Evolutionary conservation across 1,139 yeast genomes (phyloP).

Genomic region (Magnusiomyces suaveolens): DNA sequence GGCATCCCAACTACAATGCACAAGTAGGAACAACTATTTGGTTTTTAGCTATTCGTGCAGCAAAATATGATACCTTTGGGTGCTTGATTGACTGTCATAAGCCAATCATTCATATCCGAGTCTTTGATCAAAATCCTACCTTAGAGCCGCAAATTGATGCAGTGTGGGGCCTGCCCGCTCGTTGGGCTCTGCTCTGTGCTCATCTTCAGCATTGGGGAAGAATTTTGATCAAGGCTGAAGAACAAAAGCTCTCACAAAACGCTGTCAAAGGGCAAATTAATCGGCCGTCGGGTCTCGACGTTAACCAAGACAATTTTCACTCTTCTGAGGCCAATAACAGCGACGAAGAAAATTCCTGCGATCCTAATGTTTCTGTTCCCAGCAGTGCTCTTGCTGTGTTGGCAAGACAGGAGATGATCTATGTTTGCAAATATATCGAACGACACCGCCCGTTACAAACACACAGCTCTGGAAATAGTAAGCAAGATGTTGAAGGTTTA

Average conservation of each 20-base stretch:
- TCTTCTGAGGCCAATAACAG: neutral
- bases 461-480: neutral
- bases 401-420: conserved; percentile 3
- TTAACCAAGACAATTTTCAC: neutral
- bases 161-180: conserved; percentile 8
- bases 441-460: neutral
- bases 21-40: conserved; percentile 1
- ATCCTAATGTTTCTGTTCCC: neutral
- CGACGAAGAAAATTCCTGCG: neutral
- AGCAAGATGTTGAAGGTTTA: neutral
- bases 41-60: conserved; percentile 9
- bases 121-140: neutral
- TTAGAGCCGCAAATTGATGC: neutral
- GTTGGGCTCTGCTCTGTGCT: conserved; percentile 6
- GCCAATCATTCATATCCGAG: conserved; percentile 6
- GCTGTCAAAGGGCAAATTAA: neutral
- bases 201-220: conserved; percentile 2
- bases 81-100: conserved; percentile 7
- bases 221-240: neutral
- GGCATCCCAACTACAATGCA: neutral
- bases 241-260: neutral
- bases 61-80: conserved; percentile 12
- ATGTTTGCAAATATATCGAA: neutral
- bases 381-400: neutral
- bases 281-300: neutral